Conservation (phyloP, 805 yeast species). For the Suhomyces kilbournensis region DNA sequence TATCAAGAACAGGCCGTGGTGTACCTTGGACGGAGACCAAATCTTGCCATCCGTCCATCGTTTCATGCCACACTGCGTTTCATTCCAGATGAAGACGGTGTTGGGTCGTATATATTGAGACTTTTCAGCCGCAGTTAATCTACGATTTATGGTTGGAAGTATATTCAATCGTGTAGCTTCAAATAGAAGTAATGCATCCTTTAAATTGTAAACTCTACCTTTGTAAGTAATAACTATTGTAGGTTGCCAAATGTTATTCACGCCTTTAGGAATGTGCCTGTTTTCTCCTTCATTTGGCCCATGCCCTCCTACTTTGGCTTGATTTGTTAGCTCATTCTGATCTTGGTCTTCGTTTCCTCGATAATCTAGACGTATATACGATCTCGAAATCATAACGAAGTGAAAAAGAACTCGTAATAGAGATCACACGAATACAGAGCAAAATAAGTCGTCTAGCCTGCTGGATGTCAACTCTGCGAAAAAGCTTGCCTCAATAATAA, state of each 20-base stretch:
- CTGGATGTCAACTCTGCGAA: not conserved
- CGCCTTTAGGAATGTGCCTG: not conserved
- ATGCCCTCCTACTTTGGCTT: too few species aligned
- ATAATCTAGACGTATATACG: not conserved
- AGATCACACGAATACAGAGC: not conserved
- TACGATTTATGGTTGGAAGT: constrained; percentile 56
- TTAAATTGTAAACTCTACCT: constrained; percentile 50
- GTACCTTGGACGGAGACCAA: constrained; percentile 71
- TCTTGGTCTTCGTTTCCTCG: not conserved
- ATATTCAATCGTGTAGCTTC: constrained; percentile 61
- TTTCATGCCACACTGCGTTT: constrained; percentile 64
- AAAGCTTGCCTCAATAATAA: not conserved
- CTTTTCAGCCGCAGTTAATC: constrained; percentile 58
- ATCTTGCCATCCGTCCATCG: constrained; percentile 77
- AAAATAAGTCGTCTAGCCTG: not conserved
- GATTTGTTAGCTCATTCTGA: not conserved
- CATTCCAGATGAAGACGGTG: constrained; percentile 70
- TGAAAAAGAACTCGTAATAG: not conserved
- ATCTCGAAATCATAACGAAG: not conserved
- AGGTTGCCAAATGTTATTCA: not conserved
- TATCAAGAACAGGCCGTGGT: constrained; percentile 25
- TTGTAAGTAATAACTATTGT: constrained; percentile 24
- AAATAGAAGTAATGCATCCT: constrained; percentile 61
- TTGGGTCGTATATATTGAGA: constrained; percentile 49
- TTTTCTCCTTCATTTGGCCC: not conserved